Percentiles rank a stretch among this genome's conserved stretches.
Evolutionary conservation across 148 eudicot species (phyloP).

Genomic region (Cornus kousa): DNA sequence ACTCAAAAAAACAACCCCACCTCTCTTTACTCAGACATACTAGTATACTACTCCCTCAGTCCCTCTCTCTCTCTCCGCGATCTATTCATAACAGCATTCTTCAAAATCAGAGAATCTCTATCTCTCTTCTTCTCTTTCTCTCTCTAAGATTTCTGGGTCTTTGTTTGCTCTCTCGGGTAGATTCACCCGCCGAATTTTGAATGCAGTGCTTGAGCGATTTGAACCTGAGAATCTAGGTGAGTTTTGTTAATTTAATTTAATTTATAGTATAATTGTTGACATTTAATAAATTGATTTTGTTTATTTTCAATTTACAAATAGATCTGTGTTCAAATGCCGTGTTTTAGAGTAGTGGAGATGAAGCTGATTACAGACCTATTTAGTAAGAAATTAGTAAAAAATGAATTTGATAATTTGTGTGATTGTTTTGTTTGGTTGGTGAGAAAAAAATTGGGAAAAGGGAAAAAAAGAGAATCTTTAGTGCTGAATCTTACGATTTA

Average conservation of each 20-base stretch:
- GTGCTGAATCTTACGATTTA: too few relatives aligned
- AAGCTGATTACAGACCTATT: slow-evolving; percentile 4
- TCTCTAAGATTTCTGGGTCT: neutral
- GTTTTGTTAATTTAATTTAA: slow-evolving; percentile 5
- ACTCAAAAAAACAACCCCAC: neutral
- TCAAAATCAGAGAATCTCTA: neutral
- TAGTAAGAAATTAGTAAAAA: neutral
- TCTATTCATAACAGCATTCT: neutral
- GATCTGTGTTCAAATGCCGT: slow-evolving; percentile 12
- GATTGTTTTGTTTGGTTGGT: neutral
- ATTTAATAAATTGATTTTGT: neutral
- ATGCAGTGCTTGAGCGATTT: slow-evolving; percentile 5
- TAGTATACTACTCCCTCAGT: neutral
- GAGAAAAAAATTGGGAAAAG: neutral
- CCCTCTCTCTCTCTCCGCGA: slow-evolving; percentile 11
- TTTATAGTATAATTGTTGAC: neutral
- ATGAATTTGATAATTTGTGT: neutral
- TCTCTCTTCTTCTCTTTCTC: neutral
- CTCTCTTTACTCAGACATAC: neutral
- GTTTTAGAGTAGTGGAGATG: slow-evolving; percentile 13
- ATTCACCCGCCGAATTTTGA: slow-evolving; percentile 2
- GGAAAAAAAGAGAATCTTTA: too few relatives aligned
- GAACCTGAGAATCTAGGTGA: slow-evolving; percentile 15
- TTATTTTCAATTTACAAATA: neutral
- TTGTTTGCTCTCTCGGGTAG: neutral